Evolutionary conservation across 345 rosid species (phyloP).

Genomic region (Clarkia xantiana): DNA sequence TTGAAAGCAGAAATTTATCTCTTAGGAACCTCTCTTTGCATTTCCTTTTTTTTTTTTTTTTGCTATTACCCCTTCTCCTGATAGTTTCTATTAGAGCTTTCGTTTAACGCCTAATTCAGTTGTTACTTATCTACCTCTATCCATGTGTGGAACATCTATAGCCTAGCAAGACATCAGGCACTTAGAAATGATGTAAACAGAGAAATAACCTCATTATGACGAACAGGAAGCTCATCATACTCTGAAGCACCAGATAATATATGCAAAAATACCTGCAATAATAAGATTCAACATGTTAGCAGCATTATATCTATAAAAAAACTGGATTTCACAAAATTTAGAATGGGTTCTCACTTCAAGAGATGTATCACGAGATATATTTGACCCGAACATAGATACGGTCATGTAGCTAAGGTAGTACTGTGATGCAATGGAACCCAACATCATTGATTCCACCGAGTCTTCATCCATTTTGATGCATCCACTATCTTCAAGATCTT

Average conservation of each 20-base stretch:
- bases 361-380: conserved; percentile 81
- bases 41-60: no score
- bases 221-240: conserved; percentile 90
- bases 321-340: conserved; percentile 4
- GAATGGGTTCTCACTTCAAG: conserved; percentile 54
- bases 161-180: neutral
- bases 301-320: neutral
- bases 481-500: conserved; percentile 95
- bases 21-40: no score
- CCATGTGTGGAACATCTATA: neutral
- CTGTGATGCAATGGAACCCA: conserved; percentile 92
- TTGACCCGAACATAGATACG: conserved; percentile 94
- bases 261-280: conserved; percentile 58
- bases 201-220: conserved; percentile 79
- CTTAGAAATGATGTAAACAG: neutral
- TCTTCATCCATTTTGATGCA: conserved; percentile 74
- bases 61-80: no score
- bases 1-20: no score
- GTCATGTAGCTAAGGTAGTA: conserved; percentile 90
- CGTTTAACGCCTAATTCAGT: no score
- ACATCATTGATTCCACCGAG: conserved; percentile 62
- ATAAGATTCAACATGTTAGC: conserved; percentile 5
- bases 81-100: no score
- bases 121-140: no score
- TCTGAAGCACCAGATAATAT: conserved; percentile 86